phyloP scores from a whole-genome alignment of 768 basidiomycete genomes.

The Lactarius akahatsu region DNA sequence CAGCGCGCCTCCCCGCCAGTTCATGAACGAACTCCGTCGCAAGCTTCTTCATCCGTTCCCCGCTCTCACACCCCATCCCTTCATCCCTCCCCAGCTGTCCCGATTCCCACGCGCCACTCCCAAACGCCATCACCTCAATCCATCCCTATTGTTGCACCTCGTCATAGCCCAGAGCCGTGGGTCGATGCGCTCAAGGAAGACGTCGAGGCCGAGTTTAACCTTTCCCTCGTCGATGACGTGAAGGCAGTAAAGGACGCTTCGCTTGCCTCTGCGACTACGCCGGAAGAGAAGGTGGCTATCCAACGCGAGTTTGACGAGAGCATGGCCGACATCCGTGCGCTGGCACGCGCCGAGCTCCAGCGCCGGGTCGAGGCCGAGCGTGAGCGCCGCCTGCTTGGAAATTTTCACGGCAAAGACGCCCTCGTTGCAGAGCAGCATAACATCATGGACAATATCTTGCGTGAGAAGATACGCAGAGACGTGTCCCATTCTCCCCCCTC shows the following conservation, averaged over 20 bases:
- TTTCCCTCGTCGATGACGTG: constrained; percentile 20
- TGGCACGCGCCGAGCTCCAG: constrained; percentile 24
- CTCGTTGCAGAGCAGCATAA: constrained; percentile 23
- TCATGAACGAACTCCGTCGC: constrained; percentile 16
- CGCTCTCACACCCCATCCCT: constrained; percentile 21
- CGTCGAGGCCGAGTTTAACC: constrained; percentile 24
- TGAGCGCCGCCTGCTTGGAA: constrained; percentile 19
- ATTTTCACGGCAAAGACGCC: constrained; percentile 25
- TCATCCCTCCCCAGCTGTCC: not conserved
- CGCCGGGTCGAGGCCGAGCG: constrained; percentile 26
- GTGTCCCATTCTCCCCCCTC: not conserved
- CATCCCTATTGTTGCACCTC: not conserved
- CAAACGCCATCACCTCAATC: constrained; percentile 3
- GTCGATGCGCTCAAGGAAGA: constrained; percentile 27
- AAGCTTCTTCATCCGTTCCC: constrained; percentile 4
- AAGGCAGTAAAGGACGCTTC: constrained; percentile 21
- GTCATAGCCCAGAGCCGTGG: constrained; percentile 23
- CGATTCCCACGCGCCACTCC: constrained; percentile 22
- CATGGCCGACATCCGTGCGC: constrained; percentile 26
- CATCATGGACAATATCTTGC: constrained; percentile 21
- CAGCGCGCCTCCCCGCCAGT: constrained; percentile 12
- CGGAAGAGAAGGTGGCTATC: constrained; percentile 17
- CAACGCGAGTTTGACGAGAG: constrained; percentile 17
- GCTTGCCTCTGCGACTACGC: constrained; percentile 14
- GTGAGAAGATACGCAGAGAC: constrained; percentile 15